Percentiles rank a stretch among this genome's conserved stretches.
Evolutionary conservation across 805 yeast species (phyloP).

Genomic region (Vanderwaltozyma polyspora): DNA sequence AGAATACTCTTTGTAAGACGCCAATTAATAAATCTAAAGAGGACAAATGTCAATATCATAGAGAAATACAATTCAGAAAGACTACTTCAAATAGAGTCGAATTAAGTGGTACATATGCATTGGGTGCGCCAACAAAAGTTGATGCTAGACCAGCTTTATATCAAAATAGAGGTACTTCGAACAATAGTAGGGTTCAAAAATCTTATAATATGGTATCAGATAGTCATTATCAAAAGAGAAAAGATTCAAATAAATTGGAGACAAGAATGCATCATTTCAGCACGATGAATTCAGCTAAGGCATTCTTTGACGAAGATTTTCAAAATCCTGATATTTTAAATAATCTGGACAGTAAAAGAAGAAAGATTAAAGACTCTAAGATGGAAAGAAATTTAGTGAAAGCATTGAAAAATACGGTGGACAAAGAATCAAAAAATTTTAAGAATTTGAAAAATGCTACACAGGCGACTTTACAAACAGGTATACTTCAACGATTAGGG

Average conservation of each 20-base stretch:
- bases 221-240: conserved; percentile 16
- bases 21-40: conserved; percentile 47
- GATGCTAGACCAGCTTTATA: conserved; percentile 35
- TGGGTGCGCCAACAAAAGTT: conserved; percentile 44
- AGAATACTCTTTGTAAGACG: conserved; percentile 43
- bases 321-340: conserved; percentile 36
- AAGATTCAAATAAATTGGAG: conserved; percentile 4
- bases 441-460: conserved; percentile 21
- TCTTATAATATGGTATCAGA: conserved; percentile 9
- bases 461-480: conserved; percentile 31
- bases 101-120: conserved; percentile 47
- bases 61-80: conserved; percentile 42
- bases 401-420: conserved; percentile 16
- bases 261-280: conserved; percentile 28
- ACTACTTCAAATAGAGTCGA: conserved; percentile 63
- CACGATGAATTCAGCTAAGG: conserved; percentile 33
- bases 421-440: conserved; percentile 7
- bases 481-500: conserved; percentile 34
- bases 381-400: conserved; percentile 22
- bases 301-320: conserved; percentile 41
- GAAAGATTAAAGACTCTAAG: conserved; percentile 31
- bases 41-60: conserved; percentile 62
- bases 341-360: conserved; percentile 30
- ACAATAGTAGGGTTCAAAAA: neutral
- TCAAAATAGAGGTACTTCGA: conserved; percentile 11